Evolutionary conservation across 2,329 filamentous ascomycete species (phyloP).

Genomic region (Alternaria ventricosa): DNA sequence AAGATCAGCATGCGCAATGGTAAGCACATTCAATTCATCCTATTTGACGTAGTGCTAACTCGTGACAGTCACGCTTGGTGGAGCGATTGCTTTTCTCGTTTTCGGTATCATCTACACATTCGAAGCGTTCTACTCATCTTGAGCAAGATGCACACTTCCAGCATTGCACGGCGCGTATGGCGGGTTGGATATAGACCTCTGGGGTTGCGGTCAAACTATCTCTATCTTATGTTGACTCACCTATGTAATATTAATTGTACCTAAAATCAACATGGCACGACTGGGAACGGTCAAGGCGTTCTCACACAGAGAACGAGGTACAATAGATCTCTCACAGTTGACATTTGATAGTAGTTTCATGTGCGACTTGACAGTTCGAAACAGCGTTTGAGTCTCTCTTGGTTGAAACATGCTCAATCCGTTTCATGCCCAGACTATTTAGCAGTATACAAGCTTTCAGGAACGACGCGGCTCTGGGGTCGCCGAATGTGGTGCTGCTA

Average conservation of each 20-base stretch:
- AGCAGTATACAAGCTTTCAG: not conserved
- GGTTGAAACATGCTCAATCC: not conserved
- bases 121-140: constrained; percentile 69
- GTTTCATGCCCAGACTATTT: not conserved
- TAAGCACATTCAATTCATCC: constrained; percentile 60
- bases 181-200: constrained; percentile 15
- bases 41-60: constrained; percentile 29
- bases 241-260: constrained; percentile 39
- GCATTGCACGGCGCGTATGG: constrained; percentile 34
- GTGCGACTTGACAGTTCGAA: not conserved
- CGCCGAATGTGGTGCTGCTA: not conserved
- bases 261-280: not conserved
- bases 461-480: not conserved
- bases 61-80: constrained; percentile 81
- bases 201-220: not conserved
- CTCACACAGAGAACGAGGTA: constrained; percentile 4
- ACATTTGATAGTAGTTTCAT: not conserved
- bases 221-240: not conserved
- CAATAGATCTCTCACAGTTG: not conserved
- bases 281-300: constrained; percentile 21
- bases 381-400: not conserved
- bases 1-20: constrained; percentile 94
- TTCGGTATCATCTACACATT: constrained; percentile 93
- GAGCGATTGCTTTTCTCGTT: constrained; percentile 84
- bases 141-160: constrained; percentile 30